Evolutionary conservation across 2,329 filamentous ascomycete species (phyloP).

Genomic region (Cladosporium austrohemisphaericum): DNA sequence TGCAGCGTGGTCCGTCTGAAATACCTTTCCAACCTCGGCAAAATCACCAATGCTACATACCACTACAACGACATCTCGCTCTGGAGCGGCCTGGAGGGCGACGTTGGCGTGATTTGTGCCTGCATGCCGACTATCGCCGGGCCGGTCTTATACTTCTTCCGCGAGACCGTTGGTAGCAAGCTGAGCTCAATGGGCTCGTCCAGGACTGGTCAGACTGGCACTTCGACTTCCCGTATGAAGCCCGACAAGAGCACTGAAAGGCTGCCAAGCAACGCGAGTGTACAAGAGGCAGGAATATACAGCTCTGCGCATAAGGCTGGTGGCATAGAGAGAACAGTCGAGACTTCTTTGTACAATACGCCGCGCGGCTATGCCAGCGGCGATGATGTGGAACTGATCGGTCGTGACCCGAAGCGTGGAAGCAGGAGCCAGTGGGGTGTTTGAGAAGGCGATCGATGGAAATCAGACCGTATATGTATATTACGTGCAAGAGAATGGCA

Average conservation of each 20-base stretch:
- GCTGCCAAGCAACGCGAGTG: neutral
- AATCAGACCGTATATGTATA: too few species aligned
- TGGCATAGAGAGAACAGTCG: too few species aligned
- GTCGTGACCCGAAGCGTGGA: too few species aligned
- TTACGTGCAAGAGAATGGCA: too few species aligned
- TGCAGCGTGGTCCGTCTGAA: conserved; percentile 20
- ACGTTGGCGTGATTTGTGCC: conserved; percentile 23
- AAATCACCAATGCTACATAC: conserved; percentile 21
- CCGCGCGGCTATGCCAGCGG: too few species aligned
- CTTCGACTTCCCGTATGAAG: neutral
- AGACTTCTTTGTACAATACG: too few species aligned
- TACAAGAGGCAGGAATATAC: too few species aligned
- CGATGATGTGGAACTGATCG: too few species aligned
- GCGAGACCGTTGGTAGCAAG: conserved; percentile 1
- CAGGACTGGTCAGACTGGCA: neutral
- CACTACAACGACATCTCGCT: conserved; percentile 21
- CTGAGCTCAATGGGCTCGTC: neutral
- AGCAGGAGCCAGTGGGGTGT: too few species aligned
- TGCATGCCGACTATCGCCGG: conserved; percentile 22
- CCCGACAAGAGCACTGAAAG: neutral
- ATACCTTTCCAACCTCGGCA: conserved; percentile 15
- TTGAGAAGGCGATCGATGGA: too few species aligned
- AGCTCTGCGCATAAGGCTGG: too few species aligned
- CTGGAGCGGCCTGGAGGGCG: conserved; percentile 23
- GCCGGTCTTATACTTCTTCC: conserved; percentile 7